Conservation (phyloP, 73 alveolate species). For the Symbiodinium natans region DNA sequence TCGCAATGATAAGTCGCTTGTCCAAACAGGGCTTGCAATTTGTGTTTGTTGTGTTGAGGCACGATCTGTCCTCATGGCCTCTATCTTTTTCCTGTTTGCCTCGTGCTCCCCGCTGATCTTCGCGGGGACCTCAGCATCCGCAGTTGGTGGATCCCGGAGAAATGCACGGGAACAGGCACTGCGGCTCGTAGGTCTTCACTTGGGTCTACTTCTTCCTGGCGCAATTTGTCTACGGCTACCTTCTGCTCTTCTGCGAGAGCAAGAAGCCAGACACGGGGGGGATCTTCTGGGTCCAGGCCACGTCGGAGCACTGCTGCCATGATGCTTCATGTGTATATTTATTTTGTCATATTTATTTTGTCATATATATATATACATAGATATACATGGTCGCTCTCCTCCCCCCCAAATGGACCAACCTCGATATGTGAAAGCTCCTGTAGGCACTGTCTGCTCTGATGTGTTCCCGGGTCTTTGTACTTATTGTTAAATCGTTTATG, state of each 20-base stretch:
- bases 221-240: constrained; percentile 65
- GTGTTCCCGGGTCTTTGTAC: no score
- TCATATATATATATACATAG: no score
- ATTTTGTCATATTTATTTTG: no score
- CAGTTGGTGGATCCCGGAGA: background rate
- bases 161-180: background rate
- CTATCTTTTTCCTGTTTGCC: constrained; percentile 47
- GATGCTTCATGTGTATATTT: no score
- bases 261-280: constrained; percentile 91
- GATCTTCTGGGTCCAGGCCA: constrained; percentile 64
- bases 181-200: constrained; percentile 44
- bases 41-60: background rate
- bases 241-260: constrained; percentile 85
- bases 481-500: no score
- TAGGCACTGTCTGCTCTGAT: no score
- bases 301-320: background rate
- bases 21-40: background rate
- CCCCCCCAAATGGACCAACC: no score
- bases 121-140: background rate
- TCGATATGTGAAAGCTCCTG: no score
- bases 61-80: constrained; percentile 49
- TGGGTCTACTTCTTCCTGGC: constrained; percentile 92
- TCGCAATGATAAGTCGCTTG: background rate
- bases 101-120: constrained; percentile 83
- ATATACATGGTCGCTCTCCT: no score